Evolutionary conservation across 2,329 filamentous ascomycete genomes (phyloP).

Genomic region (Neopestalotiopsis sp.): DNA sequence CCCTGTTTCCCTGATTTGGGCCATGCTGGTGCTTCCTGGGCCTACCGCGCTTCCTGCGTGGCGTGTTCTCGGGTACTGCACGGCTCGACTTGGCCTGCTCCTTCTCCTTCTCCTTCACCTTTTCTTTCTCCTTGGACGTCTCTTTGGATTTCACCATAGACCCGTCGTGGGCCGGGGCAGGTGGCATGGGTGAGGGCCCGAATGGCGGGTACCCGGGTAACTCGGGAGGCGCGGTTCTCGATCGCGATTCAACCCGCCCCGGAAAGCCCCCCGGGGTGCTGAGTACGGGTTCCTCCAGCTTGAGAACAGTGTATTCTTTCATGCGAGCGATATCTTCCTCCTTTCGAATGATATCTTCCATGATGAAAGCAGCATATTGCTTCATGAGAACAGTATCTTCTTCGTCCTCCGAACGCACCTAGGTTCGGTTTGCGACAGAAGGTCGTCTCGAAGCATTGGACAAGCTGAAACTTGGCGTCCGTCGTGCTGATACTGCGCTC

Average conservation of each 20-base stretch:
- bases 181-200: neutral
- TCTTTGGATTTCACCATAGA: neutral
- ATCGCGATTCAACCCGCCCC: too few species aligned
- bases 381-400: too few species aligned
- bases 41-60: conserved; percentile 15
- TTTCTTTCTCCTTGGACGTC: neutral
- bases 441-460: conserved; percentile 48
- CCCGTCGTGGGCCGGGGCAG: neutral
- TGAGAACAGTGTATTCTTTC: too few species aligned
- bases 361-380: too few species aligned
- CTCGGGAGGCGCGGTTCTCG: too few species aligned
- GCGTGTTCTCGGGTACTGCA: neutral
- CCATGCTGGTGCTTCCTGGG: conserved; percentile 10
- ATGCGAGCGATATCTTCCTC: too few species aligned
- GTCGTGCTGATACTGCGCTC: conserved; percentile 40
- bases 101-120: neutral
- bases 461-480: conserved; percentile 53
- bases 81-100: neutral
- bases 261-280: neutral
- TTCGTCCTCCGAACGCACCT: conserved; percentile 24
- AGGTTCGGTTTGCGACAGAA: conserved; percentile 54
- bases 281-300: neutral
- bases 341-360: too few species aligned
- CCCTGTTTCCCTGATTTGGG: conserved; percentile 5
- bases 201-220: too few species aligned